Evolutionary conservation across 1,284 basidiomycete genomes (phyloP).

Genomic region (Meripilus lineatus): DNA sequence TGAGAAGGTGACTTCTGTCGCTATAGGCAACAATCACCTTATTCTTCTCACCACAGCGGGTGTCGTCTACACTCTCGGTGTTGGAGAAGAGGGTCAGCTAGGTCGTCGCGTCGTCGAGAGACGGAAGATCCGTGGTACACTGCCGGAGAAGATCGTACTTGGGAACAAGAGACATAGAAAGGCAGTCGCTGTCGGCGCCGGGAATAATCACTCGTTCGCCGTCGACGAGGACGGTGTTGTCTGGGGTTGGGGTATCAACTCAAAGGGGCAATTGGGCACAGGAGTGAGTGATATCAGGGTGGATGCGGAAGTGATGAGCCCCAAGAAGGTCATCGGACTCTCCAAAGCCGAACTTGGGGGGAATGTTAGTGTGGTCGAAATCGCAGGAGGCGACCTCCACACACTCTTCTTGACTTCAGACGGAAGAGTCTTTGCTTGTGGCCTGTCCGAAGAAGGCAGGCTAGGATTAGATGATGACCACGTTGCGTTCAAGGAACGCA

Average conservation of each 20-base stretch:
- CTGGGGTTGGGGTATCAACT: slow-evolving; percentile 92
- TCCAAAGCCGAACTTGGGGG: slow-evolving; percentile 63
- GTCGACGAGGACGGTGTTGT: slow-evolving; percentile 79
- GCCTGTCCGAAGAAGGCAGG: slow-evolving; percentile 75
- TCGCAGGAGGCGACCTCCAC: slow-evolving; percentile 81
- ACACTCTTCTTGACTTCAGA: slow-evolving; percentile 81
- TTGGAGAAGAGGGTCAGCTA: slow-evolving; percentile 83
- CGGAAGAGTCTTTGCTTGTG: slow-evolving; percentile 82
- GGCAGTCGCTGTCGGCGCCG: slow-evolving; percentile 75
- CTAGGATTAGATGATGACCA: slow-evolving; percentile 70
- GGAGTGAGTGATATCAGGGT: slow-evolving; percentile 41
- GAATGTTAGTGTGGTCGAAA: slow-evolving; percentile 65
- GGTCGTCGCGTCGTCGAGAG: slow-evolving; percentile 83
- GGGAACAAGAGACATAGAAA: slow-evolving; percentile 64
- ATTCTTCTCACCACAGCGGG: slow-evolving; percentile 83
- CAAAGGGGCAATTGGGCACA: slow-evolving; percentile 64
- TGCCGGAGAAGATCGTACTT: slow-evolving; percentile 76
- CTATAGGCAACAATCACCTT: slow-evolving; percentile 84
- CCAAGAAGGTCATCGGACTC: slow-evolving; percentile 65
- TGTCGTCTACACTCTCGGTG: slow-evolving; percentile 82
- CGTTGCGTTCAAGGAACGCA: slow-evolving; percentile 44
- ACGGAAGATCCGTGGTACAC: slow-evolving; percentile 78
- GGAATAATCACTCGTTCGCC: slow-evolving; percentile 86
- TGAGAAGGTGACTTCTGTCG: slow-evolving; percentile 75
- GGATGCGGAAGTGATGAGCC: slow-evolving; percentile 57